Evolutionary conservation across 1,284 basidiomycete genomes (phyloP).

Genomic region (Xerocomus amazonicus): DNA sequence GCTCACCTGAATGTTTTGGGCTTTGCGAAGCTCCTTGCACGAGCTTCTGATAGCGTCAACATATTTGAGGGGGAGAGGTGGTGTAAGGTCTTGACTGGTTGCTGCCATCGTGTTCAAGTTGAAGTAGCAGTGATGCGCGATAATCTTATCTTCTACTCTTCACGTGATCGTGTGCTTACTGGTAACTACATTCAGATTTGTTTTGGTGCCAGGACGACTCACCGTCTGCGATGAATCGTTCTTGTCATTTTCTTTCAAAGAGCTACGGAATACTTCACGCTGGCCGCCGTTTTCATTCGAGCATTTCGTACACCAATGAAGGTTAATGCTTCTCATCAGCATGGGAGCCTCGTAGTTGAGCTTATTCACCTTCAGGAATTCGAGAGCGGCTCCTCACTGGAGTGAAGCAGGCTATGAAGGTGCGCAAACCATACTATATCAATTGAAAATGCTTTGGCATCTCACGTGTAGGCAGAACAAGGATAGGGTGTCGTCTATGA

Average conservation of each 20-base stretch:
- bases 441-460: not conserved
- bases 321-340: slow-evolving; percentile 14
- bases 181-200: no score
- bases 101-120: slow-evolving; percentile 12
- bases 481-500: slow-evolving; percentile 51
- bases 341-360: not conserved
- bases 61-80: slow-evolving; percentile 44
- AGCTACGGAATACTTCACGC: slow-evolving; percentile 2
- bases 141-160: slow-evolving; percentile 14
- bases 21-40: slow-evolving; percentile 42
- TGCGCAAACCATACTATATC: slow-evolving; percentile 21
- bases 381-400: slow-evolving; percentile 43
- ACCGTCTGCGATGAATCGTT: slow-evolving; percentile 15
- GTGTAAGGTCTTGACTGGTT: slow-evolving; percentile 5
- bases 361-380: slow-evolving; percentile 36
- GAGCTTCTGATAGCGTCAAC: slow-evolving; percentile 51
- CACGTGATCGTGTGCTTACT: slow-evolving; percentile 23
- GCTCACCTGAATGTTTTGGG: slow-evolving; percentile 43
- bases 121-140: no score
- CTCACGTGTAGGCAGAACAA: slow-evolving; percentile 41
- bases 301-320: slow-evolving; percentile 17
- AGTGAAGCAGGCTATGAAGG: slow-evolving; percentile 65
- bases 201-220: no score
- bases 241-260: slow-evolving; percentile 11
- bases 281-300: slow-evolving; percentile 14